Evolutionary conservation across 768 basidiomycete genomes (phyloP).

Genomic region (Kwoniella dendrophila): DNA sequence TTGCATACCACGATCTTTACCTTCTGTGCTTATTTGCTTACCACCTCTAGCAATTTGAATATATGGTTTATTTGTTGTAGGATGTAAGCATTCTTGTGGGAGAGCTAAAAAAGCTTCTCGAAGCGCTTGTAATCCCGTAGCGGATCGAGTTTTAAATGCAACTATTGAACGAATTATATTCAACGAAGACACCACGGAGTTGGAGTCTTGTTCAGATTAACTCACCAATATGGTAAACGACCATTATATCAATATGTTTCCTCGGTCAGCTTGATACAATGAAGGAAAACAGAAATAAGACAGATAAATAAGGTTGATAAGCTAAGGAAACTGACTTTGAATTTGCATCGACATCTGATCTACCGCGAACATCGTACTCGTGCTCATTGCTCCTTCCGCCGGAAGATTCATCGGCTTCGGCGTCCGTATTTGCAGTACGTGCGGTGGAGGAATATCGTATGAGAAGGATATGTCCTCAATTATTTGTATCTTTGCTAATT

Average conservation of each 20-base stretch:
- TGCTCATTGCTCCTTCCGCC: too few species aligned
- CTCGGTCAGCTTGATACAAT: background rate
- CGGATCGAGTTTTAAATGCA: slow-evolving; percentile 21
- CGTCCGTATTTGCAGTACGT: too few species aligned
- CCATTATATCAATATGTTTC: slow-evolving; percentile 8
- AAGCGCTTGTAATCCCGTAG: slow-evolving; percentile 25
- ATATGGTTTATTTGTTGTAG: slow-evolving; percentile 24
- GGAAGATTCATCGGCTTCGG: too few species aligned
- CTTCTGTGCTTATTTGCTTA: slow-evolving; percentile 42
- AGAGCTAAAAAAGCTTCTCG: slow-evolving; percentile 42
- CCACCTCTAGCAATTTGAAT: slow-evolving; percentile 47
- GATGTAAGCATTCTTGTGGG: slow-evolving; percentile 31
- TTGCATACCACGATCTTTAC: slow-evolving; percentile 39
- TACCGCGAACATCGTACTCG: too few species aligned
- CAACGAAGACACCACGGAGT: background rate
- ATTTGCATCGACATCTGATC: too few species aligned
- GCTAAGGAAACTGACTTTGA: too few species aligned
- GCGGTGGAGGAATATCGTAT: too few species aligned
- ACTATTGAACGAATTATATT: slow-evolving; percentile 4
- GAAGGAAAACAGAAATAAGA: background rate
- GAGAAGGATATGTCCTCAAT: too few species aligned
- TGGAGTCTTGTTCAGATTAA: background rate
- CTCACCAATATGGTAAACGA: slow-evolving; percentile 26
- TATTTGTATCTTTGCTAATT: too few species aligned
- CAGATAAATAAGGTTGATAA: background rate